Base-by-base conservation (phyloP, 2,329 filamentous ascomycete genomes). In the Claviceps digitariae region DNA sequence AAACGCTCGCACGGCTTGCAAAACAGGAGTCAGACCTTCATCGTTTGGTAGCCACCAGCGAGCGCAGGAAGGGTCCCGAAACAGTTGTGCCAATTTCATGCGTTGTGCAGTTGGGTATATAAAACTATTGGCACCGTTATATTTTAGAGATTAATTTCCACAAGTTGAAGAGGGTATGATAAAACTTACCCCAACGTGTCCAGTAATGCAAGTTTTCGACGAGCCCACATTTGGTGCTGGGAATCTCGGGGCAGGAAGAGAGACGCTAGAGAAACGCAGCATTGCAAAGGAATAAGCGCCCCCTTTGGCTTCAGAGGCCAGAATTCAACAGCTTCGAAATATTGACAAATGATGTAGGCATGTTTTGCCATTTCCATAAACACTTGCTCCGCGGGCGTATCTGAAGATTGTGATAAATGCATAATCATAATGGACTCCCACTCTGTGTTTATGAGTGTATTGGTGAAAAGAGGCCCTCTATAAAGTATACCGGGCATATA, bases 41-140 rank as follows among this genome's bases (percentile, higher is more conserved):
- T 88, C 81, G 65, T 93, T 79, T 2, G 90, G 87, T 2, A 96
- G 77, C 93, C 93, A 98, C 88, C 90, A 96, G 54, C 84, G 76
- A 46, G 80, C 79, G 52, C 90, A 81, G 21, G 83, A 81, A 15
- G 81, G 77, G 45, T 87, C 79, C 55, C 78, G 74, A 75, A 93
- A 95, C 25, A 88, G 67, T 48, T 86, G 78, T 34, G 86, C 82
- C 77, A 97, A 85, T 58, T 84, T 83, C 34, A 72, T 74, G 54
- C 91, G 84, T 61, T 91, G 83, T 13, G 80, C 79, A 31, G 81
- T 73, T 1, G 90, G 85, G 60, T 88, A 90, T 25, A 95, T 86
- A 65, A 94, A 95, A 41, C 91, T 96, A 34, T 41, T 57, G 15
- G 15, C 17, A 4, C 17, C 15, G 8, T 23, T 29, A 34, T 13